Percentiles rank a stretch among this genome's conserved stretches.
Conservation (phyloP, 2,329 filamentous ascomycete genomes). For the Clarireedia monteithiana region DNA sequence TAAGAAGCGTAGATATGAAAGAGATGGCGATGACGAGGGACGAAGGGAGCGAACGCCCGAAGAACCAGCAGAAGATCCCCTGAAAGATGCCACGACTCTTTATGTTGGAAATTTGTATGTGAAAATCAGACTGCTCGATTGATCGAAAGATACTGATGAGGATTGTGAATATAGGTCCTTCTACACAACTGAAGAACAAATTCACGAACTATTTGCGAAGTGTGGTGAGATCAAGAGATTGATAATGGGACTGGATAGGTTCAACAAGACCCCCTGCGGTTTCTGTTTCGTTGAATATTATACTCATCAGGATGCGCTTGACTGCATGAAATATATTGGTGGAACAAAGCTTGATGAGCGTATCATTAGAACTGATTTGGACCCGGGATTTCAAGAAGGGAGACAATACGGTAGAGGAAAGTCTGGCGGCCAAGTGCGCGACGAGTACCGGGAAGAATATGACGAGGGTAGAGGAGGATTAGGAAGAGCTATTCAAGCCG, state of each 20-base stretch:
- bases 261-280: constrained; percentile 94
- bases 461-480: constrained; percentile 90
- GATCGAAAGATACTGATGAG: not conserved
- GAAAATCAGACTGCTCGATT: not conserved
- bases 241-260: constrained; percentile 94
- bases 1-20: constrained; percentile 44
- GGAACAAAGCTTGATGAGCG: constrained; percentile 97
- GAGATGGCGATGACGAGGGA: constrained; percentile 51
- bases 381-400: constrained; percentile 93
- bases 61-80: constrained; percentile 62
- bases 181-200: constrained; percentile 98
- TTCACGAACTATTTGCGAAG: constrained; percentile 93
- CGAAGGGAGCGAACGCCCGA: constrained; percentile 38
- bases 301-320: constrained; percentile 90
- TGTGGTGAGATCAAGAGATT: constrained; percentile 97
- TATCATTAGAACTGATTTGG: constrained; percentile 89
- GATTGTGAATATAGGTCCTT: constrained; percentile 56
- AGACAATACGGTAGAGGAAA: constrained; percentile 93
- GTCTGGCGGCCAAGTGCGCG: constrained; percentile 91
- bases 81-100: constrained; percentile 84
- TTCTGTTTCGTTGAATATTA: constrained; percentile 99
- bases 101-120: constrained; percentile 92
- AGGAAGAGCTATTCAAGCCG: constrained; percentile 67
- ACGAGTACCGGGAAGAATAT: constrained; percentile 96
- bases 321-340: constrained; percentile 98